These are phyloP conservation scores for Sanghuangporus sanghuang DNA, from an alignment of 1,284 basidiomycete genomes.

Conservation along the genomic window DNA sequence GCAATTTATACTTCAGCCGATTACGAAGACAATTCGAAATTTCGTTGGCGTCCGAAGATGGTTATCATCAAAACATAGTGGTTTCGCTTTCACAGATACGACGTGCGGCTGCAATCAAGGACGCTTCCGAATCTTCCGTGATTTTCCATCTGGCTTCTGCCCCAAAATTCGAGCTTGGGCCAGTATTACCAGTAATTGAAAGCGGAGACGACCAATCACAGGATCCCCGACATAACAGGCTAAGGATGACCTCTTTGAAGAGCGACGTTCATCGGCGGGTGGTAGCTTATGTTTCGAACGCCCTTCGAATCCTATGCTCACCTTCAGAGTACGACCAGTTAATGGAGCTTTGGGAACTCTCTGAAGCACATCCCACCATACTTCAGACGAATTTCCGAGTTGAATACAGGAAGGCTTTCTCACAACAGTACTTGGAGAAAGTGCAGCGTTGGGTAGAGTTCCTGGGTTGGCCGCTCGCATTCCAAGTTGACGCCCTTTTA, in stretches of 20 bases:
- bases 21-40: slow-evolving; percentile 46
- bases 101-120: slow-evolving; percentile 31
- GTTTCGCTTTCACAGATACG: slow-evolving; percentile 42
- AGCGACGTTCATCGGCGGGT: slow-evolving; percentile 24
- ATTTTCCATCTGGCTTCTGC: slow-evolving; percentile 38
- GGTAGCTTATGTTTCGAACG: slow-evolving; percentile 43
- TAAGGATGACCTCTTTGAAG: slow-evolving; percentile 22
- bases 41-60: slow-evolving; percentile 20
- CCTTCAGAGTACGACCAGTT: slow-evolving; percentile 35
- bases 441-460: slow-evolving; percentile 33
- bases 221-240: neutral
- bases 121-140: slow-evolving; percentile 28
- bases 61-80: slow-evolving; percentile 32
- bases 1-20: slow-evolving; percentile 34
- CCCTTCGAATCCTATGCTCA: slow-evolving; percentile 44
- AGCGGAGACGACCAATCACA: neutral
- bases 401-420: slow-evolving; percentile 40
- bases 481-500: slow-evolving; percentile 49
- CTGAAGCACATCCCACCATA: slow-evolving; percentile 31
- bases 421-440: slow-evolving; percentile 27
- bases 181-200: slow-evolving; percentile 11
- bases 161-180: slow-evolving; percentile 38
- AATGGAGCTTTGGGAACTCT: slow-evolving; percentile 28
- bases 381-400: slow-evolving; percentile 34
- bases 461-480: slow-evolving; percentile 47